Conservation (phyloP, 192 early-diverging fungal genomes). For the Coemansia sp. region DNA sequence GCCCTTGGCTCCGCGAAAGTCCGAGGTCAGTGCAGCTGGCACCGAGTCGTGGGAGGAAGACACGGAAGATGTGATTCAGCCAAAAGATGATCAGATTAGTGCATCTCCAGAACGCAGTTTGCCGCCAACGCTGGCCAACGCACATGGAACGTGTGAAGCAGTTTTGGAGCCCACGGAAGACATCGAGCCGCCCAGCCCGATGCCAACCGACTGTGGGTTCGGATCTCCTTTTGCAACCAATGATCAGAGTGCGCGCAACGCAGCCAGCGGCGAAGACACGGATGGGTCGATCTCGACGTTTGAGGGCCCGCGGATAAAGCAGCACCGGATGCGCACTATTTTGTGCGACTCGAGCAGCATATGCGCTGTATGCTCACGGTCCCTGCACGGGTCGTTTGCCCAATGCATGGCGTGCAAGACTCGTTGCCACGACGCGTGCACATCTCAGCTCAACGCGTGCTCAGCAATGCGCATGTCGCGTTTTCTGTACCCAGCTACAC, state of each 20-base stretch:
- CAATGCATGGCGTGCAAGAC: slow-evolving; percentile 55
- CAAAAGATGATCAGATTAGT: not conserved
- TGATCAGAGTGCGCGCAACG: not conserved
- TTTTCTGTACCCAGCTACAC: slow-evolving; percentile 44
- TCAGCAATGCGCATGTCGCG: slow-evolving; percentile 55
- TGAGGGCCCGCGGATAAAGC: slow-evolving; percentile 52
- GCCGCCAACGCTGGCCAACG: not conserved
- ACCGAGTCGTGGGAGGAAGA: slow-evolving; percentile 6
- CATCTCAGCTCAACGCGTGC: slow-evolving; percentile 32
- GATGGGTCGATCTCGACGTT: slow-evolving; percentile 52
- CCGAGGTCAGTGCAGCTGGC: not conserved
- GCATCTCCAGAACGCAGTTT: not conserved
- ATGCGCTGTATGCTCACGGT: slow-evolving; percentile 31
- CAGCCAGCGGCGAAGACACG: slow-evolving; percentile 39
- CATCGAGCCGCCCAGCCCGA: too few relatives aligned
- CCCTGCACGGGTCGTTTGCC: slow-evolving; percentile 44
- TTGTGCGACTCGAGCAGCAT: slow-evolving; percentile 38
- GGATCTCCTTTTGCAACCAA: not conserved
- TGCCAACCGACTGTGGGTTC: not conserved
- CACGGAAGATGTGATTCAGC: not conserved
- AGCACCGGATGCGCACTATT: slow-evolving; percentile 48
- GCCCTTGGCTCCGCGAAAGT: slow-evolving; percentile 7
- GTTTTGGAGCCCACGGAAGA: not conserved
- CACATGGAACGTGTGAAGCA: not conserved
- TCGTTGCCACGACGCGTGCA: slow-evolving; percentile 52